Evolutionary conservation across 495 filamentous ascomycete genomes (phyloP), one percentile per base, ranked within the genome.

Genomic region (Daldinia decipiens): DNA sequence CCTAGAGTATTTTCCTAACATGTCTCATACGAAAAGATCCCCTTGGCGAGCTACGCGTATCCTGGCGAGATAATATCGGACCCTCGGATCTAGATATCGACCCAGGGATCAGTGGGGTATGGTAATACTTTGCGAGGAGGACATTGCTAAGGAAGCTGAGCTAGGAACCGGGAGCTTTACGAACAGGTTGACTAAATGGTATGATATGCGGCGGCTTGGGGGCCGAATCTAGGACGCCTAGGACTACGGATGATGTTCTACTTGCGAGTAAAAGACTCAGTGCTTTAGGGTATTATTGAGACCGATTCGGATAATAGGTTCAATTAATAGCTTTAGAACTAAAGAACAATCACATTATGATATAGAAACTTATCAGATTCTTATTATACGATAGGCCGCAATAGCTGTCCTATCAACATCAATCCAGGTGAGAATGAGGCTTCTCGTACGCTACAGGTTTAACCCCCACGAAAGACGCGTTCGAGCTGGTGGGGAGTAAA

Each of bases 181-280:
- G 0, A 4, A 47, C 19, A 9, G 19, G 43, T 21, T 19, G 19
- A 47, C 43, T 21, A 39, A 40, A 34, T 11, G 21, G 21, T 38
- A 12, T 21, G 24, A 7, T 52, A 40, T 12, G 15, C 29, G 56
- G 24, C n/a, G 19, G 0, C 51, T 62, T 71, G 62, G 62, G 68
- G 62, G 68, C 68, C 45, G 39, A 62, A 54, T 39, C 52, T 40
- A 40, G 43, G 43, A 47, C 39, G 43, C 32, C 32, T 24, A 15
- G 24, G 24, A 52, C 26, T 52, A 52, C n/a, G 5, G 3, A 12
- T 19, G 39, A 43, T 19, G n/a, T 47, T 24, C 17, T 8, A 47
- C 8, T 21, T 19, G 40, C 17, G 7, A 19, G 8, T 19, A 19
- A 9, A 47, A 4, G 3, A 19, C 2, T 47, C 3, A 8, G 0